Conservation (phyloP, 768 basidiomycete species). For the Boletus reticulatus region DNA sequence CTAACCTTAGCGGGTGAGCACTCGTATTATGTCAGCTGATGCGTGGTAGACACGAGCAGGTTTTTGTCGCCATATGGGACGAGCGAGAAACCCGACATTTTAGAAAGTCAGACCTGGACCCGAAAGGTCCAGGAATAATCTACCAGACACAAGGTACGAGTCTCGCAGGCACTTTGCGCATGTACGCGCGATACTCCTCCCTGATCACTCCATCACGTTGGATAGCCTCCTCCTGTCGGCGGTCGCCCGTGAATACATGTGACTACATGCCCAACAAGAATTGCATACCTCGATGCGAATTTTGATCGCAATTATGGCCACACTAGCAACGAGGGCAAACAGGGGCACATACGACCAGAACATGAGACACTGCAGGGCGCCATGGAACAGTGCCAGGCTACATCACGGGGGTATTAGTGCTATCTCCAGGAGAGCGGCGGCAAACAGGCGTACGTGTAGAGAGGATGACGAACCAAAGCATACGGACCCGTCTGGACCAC, state of each 20-base stretch:
- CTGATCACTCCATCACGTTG: not conserved
- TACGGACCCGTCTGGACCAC: conserved; percentile 14
- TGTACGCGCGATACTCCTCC: conserved; percentile 11
- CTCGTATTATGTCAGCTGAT: too few species aligned
- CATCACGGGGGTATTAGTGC: too few species aligned
- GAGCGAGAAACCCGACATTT: too few species aligned
- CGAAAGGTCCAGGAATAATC: not conserved
- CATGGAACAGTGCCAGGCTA: conserved; percentile 1
- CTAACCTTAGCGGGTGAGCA: too few species aligned
- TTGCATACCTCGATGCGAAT: conserved; percentile 3
- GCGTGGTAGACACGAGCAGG: too few species aligned
- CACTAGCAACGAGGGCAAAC: not conserved
- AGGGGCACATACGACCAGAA: conserved; percentile 10
- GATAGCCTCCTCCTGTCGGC: conserved; percentile 12
- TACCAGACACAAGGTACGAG: conserved; percentile 10
- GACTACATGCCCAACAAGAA: too few species aligned
- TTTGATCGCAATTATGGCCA: not conserved
- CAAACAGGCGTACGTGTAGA: not conserved
- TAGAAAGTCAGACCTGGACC: too few species aligned
- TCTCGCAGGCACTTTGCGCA: conserved; percentile 11
- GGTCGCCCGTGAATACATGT: not conserved
- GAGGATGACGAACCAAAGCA: conserved; percentile 12
- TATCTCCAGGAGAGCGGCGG: not conserved
- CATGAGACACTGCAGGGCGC: not conserved
- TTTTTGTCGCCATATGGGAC: too few species aligned